Base-by-base conservation (phyloP, 1,284 basidiomycete genomes). In the Taiwanofungus camphoratus region DNA sequence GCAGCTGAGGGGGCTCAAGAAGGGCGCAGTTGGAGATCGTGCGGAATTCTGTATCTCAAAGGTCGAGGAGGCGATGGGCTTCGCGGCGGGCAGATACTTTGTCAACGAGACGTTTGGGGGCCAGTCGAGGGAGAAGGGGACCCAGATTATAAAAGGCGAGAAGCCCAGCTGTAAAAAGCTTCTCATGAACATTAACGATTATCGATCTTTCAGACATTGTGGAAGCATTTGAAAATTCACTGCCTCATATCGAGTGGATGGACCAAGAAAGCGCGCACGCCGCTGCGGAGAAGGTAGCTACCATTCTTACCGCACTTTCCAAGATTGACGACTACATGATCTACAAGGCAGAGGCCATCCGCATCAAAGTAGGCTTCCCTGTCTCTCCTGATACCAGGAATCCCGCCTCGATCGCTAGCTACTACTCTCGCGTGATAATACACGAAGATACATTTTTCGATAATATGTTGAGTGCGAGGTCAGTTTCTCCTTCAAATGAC, bases 281-380 rank as follows among this genome's bases (percentile, higher is more conserved):
- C 42, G 95, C 95, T 2, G 79, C 84, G 31, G 79, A 87, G 60
- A 99, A 99, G 75, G 85, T 80, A 27, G 13, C 13, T 7, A 27
- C 26, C 8, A 8, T 7, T 13, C 26, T 27, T 13, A 27, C 7
- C 13, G 13, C 13, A 13, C 26, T 13, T 27, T 7, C 26, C 26
- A 8, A 27, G 8, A 27, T 13, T 27, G 13, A 27, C 13, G 26
- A 13, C 13, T 27, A 13, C 26, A 27, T 27, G 7, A 8, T 27
- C 26, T 7, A 27, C 13, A 44, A 82, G 78, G 90, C 88, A 12
- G 79, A 87, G 56, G 80, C 78, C 1, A 81, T 92, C 45, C 76
- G 77, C 18, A 73, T 90, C 61, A 92, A 92, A 73, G 87, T 94
- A 46, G 92, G 92, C 41, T 98, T 86, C 65, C 95, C 95, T 0